Conservation (phyloP, 805 yeast genomes). For the Blastobotrys muscicola region DNA sequence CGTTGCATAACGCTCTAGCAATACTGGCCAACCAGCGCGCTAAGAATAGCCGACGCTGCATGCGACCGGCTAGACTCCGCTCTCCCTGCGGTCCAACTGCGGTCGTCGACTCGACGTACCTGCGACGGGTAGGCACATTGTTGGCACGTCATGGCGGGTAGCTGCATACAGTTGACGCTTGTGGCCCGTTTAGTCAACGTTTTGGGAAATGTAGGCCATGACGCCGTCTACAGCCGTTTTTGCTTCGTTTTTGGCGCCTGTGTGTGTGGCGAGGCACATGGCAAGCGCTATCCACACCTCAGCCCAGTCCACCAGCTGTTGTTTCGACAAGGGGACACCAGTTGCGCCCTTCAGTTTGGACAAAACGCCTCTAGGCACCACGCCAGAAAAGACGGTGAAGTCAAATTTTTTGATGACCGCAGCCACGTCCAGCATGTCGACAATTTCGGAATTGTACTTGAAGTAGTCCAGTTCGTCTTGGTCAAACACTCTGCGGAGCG, state of each 20-base stretch:
- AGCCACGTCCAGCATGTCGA: conserved; percentile 35
- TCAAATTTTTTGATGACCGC: conserved; percentile 37
- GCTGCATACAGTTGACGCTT: not conserved
- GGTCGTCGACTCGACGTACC: conserved; percentile 1
- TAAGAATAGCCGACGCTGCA: too few species aligned
- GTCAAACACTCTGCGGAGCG: conserved; percentile 45
- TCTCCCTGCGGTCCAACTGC: not conserved
- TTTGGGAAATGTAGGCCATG: not conserved
- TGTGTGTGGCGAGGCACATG: conserved; percentile 3
- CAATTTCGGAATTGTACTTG: conserved; percentile 35
- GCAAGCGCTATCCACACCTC: conserved; percentile 46
- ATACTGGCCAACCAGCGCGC: too few species aligned
- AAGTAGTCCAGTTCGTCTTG: conserved; percentile 40
- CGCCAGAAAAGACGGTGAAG: conserved; percentile 47
- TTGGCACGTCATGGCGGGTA: conserved; percentile 1
- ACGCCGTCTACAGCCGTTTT: not conserved
- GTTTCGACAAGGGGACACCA: conserved; percentile 24
- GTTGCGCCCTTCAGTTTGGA: not conserved
- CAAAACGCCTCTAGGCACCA: conserved; percentile 14
- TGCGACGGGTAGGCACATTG: not conserved
- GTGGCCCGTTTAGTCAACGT: not conserved
- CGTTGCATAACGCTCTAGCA: too few species aligned
- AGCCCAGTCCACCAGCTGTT: conserved; percentile 33
- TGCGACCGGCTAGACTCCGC: too few species aligned
- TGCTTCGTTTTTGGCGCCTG: not conserved